Conservation (phyloP, 495 filamentous ascomycete species). For the Evernia prunastri region DNA sequence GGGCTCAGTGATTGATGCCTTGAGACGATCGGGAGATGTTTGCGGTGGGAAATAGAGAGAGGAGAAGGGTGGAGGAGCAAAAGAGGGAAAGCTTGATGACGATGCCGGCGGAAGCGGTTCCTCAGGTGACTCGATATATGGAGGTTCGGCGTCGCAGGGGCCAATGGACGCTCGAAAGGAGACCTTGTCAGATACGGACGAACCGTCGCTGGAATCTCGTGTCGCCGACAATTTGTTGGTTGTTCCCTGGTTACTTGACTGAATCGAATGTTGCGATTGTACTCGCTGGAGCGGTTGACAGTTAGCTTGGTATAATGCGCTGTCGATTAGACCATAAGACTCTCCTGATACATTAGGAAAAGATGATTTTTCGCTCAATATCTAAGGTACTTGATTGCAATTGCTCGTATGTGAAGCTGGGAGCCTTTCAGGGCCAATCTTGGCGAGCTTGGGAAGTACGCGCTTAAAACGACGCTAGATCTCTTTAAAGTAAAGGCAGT, state of each 20-base stretch:
- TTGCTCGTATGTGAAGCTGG: background rate
- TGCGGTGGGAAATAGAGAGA: constrained; percentile 28
- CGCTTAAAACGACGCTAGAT: background rate
- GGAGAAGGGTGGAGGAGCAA: constrained; percentile 24
- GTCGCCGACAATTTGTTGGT: constrained; percentile 63
- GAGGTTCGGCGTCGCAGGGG: constrained; percentile 43
- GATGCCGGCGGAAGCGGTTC: constrained; percentile 12
- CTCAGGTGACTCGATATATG: constrained; percentile 39
- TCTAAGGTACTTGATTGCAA: background rate
- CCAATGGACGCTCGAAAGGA: constrained; percentile 35
- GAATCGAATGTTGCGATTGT: background rate
- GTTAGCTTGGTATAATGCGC: background rate
- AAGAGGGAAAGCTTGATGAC: constrained; percentile 13
- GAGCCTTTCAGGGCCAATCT: background rate
- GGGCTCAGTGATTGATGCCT: constrained; percentile 50
- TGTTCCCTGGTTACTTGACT: constrained; percentile 1
- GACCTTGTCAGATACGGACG: constrained; percentile 58
- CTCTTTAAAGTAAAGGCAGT: background rate
- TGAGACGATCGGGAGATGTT: constrained; percentile 45
- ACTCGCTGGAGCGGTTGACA: background rate
- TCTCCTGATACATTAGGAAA: background rate
- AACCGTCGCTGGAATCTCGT: constrained; percentile 55
- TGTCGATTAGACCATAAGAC: background rate
- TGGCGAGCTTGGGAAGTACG: background rate
- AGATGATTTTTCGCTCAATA: background rate